Percentiles rank a stretch among this genome's conserved stretches.
These are phyloP conservation scores for Phoma sp. DNA, from an alignment of 2,329 filamentous ascomycete genomes.

Conservation along the genomic window DNA sequence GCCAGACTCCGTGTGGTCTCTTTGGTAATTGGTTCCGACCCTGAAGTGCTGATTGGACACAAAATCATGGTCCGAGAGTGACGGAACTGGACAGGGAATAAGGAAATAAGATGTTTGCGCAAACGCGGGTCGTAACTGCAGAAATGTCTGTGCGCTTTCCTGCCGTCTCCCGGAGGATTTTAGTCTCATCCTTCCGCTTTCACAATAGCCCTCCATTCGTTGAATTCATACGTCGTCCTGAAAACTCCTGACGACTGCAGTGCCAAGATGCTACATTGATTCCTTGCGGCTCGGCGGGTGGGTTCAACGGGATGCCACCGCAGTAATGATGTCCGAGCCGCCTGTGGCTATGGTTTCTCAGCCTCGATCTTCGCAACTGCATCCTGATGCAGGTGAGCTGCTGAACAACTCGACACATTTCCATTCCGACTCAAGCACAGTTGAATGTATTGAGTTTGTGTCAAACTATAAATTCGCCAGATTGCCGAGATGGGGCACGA, in stretches of 20 bases:
- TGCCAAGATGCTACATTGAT: background rate
- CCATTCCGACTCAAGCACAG: too few relatives aligned
- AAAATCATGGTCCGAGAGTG: background rate
- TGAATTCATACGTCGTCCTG: background rate
- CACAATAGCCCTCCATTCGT: background rate
- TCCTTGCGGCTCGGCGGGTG: background rate
- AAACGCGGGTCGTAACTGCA: background rate
- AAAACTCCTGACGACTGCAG: background rate
- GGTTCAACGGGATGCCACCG: background rate
- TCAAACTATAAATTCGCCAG: too few relatives aligned
- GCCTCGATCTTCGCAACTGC: too few relatives aligned
- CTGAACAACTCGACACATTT: too few relatives aligned
- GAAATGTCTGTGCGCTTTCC: background rate
- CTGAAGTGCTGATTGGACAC: background rate
- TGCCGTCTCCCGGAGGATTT: background rate
- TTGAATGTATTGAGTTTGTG: too few relatives aligned
- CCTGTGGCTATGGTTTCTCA: too few relatives aligned
- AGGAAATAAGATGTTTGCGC: background rate
- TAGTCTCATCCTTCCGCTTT: background rate
- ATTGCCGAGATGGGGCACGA: too few relatives aligned
- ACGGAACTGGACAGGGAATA: background rate
- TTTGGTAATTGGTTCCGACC: background rate
- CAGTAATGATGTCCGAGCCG: too few relatives aligned
- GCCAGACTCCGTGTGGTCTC: too few relatives aligned
- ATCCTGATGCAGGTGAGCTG: too few relatives aligned